Evolutionary conservation across 108 stramenopile genomes (phyloP).

Genomic region (Nitzschia sp.): DNA sequence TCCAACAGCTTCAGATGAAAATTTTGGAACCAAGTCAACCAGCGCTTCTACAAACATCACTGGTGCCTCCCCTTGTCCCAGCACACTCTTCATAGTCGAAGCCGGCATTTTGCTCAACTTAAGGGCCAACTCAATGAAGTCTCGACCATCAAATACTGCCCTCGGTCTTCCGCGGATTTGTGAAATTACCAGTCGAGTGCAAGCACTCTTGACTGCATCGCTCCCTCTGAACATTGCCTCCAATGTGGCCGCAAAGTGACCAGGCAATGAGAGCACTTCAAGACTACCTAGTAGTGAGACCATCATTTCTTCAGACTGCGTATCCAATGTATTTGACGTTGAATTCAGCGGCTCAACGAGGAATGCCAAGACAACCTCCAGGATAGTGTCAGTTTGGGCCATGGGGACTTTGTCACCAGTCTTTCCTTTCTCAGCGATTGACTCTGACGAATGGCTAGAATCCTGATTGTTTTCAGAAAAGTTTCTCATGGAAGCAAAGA

Average conservation of each 20-base stretch:
- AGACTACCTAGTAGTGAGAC: constrained; percentile 23
- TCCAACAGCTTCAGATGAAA: constrained; percentile 50
- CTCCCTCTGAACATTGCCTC: constrained; percentile 38
- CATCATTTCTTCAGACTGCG: neutral
- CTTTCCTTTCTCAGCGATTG: neutral
- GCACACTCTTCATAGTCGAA: constrained; percentile 22
- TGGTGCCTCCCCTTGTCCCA: constrained; percentile 34
- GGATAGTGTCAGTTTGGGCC: constrained; percentile 28
- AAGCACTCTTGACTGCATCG: constrained; percentile 37
- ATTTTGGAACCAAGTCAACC: constrained; percentile 44
- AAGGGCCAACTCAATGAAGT: constrained; percentile 53
- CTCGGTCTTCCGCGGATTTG: constrained; percentile 64
- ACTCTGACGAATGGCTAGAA: neutral
- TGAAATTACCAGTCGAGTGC: constrained; percentile 51
- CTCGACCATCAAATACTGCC: constrained; percentile 67
- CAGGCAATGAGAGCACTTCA: constrained; percentile 43
- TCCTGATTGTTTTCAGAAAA: constrained; percentile 1
- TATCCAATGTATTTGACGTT: neutral
- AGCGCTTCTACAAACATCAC: constrained; percentile 42
- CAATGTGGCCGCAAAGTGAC: constrained; percentile 42
- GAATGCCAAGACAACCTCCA: constrained; percentile 30
- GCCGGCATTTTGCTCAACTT: constrained; percentile 47
- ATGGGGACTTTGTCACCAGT: constrained; percentile 21
- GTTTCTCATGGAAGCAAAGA: constrained; percentile 31
- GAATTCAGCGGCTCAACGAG: constrained; percentile 3